These are phyloP conservation scores for Obelidium mucronatum DNA, from an alignment of 192 early-diverging fungal species.

Conservation along the genomic window DNA sequence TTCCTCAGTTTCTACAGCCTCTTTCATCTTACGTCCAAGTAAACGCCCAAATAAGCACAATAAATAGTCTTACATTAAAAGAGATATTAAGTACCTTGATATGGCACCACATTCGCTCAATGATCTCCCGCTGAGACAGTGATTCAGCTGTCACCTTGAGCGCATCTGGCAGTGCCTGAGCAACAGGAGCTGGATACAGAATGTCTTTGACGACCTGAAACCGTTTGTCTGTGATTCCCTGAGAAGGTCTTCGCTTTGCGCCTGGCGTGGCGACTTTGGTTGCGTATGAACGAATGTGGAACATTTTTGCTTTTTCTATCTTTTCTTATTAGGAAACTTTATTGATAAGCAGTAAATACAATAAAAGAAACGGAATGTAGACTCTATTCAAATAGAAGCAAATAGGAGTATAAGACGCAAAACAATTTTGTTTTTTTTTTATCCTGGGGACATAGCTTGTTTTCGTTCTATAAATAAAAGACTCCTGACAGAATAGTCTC, in stretches of 20 bases:
- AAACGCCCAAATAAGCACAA: neutral
- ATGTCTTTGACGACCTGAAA: slow-evolving; percentile 25
- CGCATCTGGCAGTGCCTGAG: neutral
- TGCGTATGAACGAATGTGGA: neutral
- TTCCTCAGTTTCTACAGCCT: slow-evolving; percentile 42
- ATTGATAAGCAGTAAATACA: no score
- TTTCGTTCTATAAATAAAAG: neutral
- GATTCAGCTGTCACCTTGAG: slow-evolving; percentile 5
- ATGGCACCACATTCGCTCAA: slow-evolving; percentile 33
- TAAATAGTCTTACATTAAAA: neutral
- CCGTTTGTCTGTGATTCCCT: slow-evolving; percentile 29
- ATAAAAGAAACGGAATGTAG: no score
- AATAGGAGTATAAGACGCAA: no score
- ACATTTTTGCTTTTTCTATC: neutral
- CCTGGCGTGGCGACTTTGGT: slow-evolving; percentile 14
- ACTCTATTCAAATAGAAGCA: no score
- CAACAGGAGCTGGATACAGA: slow-evolving; percentile 13
- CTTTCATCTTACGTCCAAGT: slow-evolving; percentile 9
- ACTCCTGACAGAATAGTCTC: no score
- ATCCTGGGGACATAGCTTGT: neutral
- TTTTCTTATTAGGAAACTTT: no score
- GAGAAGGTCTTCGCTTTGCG: neutral
- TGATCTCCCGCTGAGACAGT: slow-evolving; percentile 24
- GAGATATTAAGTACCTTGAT: no score
- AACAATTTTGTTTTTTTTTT: no score